Evolutionary conservation across 805 yeast genomes (phyloP), one percentile per base, ranked within the genome.

Genomic region (Starmerella bacillaris): DNA sequence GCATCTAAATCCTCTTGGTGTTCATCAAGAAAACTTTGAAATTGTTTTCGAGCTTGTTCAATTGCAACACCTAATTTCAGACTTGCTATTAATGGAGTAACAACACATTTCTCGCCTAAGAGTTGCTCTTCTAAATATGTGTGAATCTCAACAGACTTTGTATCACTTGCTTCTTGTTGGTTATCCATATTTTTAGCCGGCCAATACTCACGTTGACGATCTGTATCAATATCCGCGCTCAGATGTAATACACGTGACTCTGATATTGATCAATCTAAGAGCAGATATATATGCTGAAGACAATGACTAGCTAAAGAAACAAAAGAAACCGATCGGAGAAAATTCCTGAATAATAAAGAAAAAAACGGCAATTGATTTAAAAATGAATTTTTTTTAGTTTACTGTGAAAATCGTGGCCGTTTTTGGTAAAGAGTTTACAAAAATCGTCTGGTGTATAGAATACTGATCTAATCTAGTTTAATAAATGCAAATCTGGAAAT

Each of bases 11-110:
- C 21, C 12, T 34, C 30, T 5, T 22, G 4, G 18, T 37, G 33
- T 5, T 21, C 14, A 4, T 24, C 21, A 20, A 21, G 37, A 30
- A 43, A 43, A 12, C 24, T 20, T 4, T 16, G 15, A 15, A 43
- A 33, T 4, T 20, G 14, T 8, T 24, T 12, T 3, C 27, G 39
- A 2, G 45, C 39, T 15, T 40, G 39, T 1, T 2, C 5, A 2
- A 34, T 3, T 3, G 37, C 18, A 3, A 36, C 22, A 2, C 24
- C 16, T 4, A 24, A 30, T 17, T 36, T 16, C 3, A 39, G 32
- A 14, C 45, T 36, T 19, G 41, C 18, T 7, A 39, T 30, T 3
- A 27, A 27, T 4, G 40, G 17, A 3, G 42, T 31, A 1, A 45
- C 37, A 2, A 45, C 26, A 6, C 15, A 20, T 16, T 34, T 35